These are phyloP conservation scores for Candida silvicultrix DNA, from an alignment of 805 yeast species.

Conservation along the genomic window DNA sequence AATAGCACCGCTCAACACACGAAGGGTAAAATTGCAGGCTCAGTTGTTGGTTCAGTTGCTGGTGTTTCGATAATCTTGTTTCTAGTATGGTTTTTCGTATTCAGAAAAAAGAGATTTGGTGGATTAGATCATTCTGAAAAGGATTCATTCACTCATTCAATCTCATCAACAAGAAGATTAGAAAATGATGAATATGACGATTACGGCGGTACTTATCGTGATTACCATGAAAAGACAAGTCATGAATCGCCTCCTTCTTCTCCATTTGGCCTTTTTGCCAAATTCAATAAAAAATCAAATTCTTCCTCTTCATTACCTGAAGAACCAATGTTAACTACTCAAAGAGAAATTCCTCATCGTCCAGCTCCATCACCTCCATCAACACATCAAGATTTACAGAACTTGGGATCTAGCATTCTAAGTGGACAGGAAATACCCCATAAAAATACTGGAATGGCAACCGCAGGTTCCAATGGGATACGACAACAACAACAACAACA, in stretches of 20 bases:
- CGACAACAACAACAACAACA: constrained; percentile 1
- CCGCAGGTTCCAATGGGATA: not conserved
- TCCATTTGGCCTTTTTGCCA: not conserved
- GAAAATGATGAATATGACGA: constrained; percentile 3
- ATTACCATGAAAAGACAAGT: constrained; percentile 5
- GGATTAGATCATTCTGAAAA: constrained; percentile 6
- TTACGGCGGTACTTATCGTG: not conserved
- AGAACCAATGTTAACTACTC: not conserved
- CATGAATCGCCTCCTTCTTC: not conserved
- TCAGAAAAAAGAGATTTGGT: constrained; percentile 3
- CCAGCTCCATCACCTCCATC: not conserved
- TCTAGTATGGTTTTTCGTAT: constrained; percentile 10
- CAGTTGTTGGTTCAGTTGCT: constrained; percentile 21
- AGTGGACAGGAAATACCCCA: constrained; percentile 3
- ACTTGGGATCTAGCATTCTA: constrained; percentile 9
- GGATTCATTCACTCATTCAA: constrained; percentile 20
- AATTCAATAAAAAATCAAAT: not conserved
- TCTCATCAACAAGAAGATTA: constrained; percentile 19
- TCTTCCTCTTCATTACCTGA: not conserved
- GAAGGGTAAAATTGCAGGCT: constrained; percentile 19
- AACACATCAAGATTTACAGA: constrained; percentile 2
- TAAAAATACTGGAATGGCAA: not conserved
- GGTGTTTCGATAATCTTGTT: constrained; percentile 12
- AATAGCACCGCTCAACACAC: not conserved
- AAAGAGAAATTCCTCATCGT: not conserved